A percentile compares a stretch with the other conserved stretches of the same genome.
phyloP scores from a whole-genome alignment of 768 basidiomycete genomes.

The Strobilomyces dryophilus region DNA sequence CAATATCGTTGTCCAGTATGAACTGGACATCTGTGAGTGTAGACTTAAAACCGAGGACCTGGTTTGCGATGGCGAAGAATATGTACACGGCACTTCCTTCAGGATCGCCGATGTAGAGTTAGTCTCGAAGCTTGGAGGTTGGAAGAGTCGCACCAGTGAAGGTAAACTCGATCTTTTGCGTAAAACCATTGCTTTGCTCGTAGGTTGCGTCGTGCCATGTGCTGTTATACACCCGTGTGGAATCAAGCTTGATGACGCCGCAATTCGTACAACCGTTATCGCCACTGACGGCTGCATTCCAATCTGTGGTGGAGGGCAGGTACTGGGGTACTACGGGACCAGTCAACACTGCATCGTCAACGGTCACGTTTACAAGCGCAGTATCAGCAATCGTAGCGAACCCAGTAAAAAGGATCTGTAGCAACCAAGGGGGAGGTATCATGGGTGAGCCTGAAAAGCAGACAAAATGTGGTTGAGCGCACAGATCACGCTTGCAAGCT shows the following conservation, averaged over 20 bases:
- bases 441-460: background rate
- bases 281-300: constrained; percentile 2
- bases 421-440: background rate
- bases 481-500: background rate
- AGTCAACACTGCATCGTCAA: constrained; percentile 12
- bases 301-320: background rate
- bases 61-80: constrained; percentile 17
- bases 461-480: background rate
- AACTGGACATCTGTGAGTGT: constrained; percentile 6
- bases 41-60: background rate
- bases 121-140: background rate
- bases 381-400: background rate
- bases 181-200: background rate
- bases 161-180: constrained; percentile 2
- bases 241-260: background rate
- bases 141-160: constrained; percentile 6
- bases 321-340: constrained; percentile 7
- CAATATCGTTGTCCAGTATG: background rate
- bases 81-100: constrained; percentile 16
- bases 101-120: background rate
- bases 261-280: constrained; percentile 4
- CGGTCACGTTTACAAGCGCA: constrained; percentile 9
- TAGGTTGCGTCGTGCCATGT: constrained; percentile 20
- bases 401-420: background rate
- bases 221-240: constrained; percentile 1